phyloP scores from a whole-genome alignment of 495 filamentous ascomycete species.

The Durotheca rogersii region DNA sequence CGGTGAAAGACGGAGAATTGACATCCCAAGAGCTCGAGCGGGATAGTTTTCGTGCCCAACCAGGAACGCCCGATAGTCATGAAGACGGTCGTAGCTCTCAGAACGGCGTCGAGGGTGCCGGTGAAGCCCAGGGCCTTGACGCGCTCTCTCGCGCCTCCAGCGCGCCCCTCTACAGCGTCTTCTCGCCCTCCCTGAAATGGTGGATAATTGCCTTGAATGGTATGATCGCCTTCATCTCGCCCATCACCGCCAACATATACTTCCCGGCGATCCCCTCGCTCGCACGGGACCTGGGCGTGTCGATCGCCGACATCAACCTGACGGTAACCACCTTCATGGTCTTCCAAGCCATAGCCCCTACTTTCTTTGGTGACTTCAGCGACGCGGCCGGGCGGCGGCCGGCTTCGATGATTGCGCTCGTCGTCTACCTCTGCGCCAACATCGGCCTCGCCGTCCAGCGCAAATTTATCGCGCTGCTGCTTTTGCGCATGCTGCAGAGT shows the following conservation, averaged over 20 bases:
- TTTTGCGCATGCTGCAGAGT: constrained; percentile 64
- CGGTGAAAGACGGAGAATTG: constrained; percentile 15
- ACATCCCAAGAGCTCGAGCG: constrained; percentile 3
- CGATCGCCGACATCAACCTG: constrained; percentile 63
- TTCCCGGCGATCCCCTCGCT: constrained; percentile 68
- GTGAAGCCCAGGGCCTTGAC: constrained; percentile 22
- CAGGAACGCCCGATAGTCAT: constrained; percentile 8
- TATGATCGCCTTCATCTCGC: constrained; percentile 66
- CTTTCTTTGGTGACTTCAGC: constrained; percentile 60
- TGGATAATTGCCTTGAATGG: constrained; percentile 68
- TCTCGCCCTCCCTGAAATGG: constrained; percentile 55
- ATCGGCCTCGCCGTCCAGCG: constrained; percentile 63
- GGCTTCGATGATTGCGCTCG: constrained; percentile 58
- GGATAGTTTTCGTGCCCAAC: background rate
- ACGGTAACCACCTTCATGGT: constrained; percentile 68
- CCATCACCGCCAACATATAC: constrained; percentile 77
- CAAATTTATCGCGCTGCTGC: constrained; percentile 59
- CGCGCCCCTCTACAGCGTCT: constrained; percentile 55
- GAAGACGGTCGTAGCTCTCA: constrained; percentile 4
- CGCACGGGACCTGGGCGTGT: constrained; percentile 55
- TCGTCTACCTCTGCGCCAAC: constrained; percentile 62
- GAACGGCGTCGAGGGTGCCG: constrained; percentile 12
- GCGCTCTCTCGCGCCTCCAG: constrained; percentile 38
- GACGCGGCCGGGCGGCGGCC: constrained; percentile 61
- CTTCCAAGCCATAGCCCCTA: constrained; percentile 60